phyloP scores from a whole-genome alignment of 2,329 filamentous ascomycete genomes.

The Neonectria faginata region DNA sequence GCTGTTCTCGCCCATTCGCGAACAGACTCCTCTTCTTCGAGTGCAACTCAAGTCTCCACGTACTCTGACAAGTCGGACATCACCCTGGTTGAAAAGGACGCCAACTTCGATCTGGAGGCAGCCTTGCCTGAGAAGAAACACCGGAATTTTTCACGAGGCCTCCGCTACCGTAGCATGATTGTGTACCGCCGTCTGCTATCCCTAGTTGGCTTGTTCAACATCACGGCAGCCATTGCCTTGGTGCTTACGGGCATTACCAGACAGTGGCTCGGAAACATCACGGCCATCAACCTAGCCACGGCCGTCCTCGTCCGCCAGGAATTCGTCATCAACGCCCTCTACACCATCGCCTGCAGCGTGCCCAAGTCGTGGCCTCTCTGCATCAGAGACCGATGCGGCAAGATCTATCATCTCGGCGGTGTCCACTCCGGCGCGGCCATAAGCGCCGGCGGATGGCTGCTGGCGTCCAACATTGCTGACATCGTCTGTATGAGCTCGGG shows the following conservation, averaged over 20 bases:
- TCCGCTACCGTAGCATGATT: slow-evolving; percentile 60
- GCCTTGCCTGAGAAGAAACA: slow-evolving; percentile 57
- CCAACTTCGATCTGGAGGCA: slow-evolving; percentile 44
- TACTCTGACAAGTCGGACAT: slow-evolving; percentile 34
- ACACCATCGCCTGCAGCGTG: slow-evolving; percentile 58
- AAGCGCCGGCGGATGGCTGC: slow-evolving; percentile 61
- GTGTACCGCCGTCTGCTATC: slow-evolving; percentile 69
- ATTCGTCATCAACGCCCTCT: slow-evolving; percentile 64
- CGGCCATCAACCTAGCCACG: slow-evolving; percentile 61
- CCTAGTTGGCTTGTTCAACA: slow-evolving; percentile 64
- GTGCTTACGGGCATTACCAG: slow-evolving; percentile 50
- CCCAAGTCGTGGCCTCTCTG: slow-evolving; percentile 60
- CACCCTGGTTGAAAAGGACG: slow-evolving; percentile 40
- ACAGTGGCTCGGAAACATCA: slow-evolving; percentile 55
- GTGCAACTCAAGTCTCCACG: slow-evolving; percentile 38
- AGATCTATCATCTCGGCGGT: slow-evolving; percentile 64
- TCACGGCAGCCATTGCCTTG: slow-evolving; percentile 59
- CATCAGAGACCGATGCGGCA: slow-evolving; percentile 59
- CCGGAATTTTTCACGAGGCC: slow-evolving; percentile 51
- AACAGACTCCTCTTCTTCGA: slow-evolving; percentile 47
- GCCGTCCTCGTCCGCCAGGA: slow-evolving; percentile 66
- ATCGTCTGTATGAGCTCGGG: slow-evolving; percentile 35
- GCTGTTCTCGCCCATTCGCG: slow-evolving; percentile 30
- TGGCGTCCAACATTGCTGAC: slow-evolving; percentile 53
- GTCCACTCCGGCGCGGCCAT: slow-evolving; percentile 63